Conservation (phyloP, 2,329 filamentous ascomycete genomes). For the Pyrenophora graminea region DNA sequence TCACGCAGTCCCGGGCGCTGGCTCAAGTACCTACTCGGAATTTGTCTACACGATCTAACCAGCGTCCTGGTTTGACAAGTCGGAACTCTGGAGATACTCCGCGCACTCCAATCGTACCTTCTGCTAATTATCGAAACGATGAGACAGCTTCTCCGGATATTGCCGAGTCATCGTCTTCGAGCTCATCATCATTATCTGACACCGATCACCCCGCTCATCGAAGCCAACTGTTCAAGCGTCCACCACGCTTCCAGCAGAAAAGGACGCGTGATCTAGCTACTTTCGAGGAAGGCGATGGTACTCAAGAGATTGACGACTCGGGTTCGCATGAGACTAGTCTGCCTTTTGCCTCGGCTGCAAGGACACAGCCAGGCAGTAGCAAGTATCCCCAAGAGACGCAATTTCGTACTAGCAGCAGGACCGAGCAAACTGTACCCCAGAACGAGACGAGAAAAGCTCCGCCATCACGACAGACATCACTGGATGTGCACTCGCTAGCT, state of each 20-base stretch:
- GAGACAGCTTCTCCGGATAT: conserved; percentile 27
- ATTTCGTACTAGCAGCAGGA: conserved; percentile 3
- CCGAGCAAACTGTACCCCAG: conserved; percentile 16
- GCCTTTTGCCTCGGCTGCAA: conserved; percentile 48
- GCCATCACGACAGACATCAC: conserved; percentile 15
- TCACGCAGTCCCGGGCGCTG: conserved; percentile 48
- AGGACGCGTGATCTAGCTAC: conserved; percentile 32
- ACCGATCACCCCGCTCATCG: conserved; percentile 46
- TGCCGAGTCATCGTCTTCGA: conserved; percentile 34
- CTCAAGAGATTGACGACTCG: conserved; percentile 55
- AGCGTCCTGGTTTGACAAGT: conserved; percentile 27
- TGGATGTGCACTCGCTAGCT: conserved; percentile 27
- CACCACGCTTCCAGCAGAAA: conserved; percentile 43
- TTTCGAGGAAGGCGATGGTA: conserved; percentile 36
- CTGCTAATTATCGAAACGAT: conserved; percentile 15
- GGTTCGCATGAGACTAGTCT: conserved; percentile 55
- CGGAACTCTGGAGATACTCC: conserved; percentile 22
- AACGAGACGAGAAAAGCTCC: conserved; percentile 8
- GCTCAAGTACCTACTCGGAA: conserved; percentile 30
- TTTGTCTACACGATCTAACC: conserved; percentile 33
- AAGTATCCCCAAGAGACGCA: conserved; percentile 18
- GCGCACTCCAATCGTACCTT: conserved; percentile 7
- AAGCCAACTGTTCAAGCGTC: conserved; percentile 52
- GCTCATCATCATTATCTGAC: conserved; percentile 42
- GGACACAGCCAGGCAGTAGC: conserved; percentile 1